Base-by-base conservation (phyloP, 2,329 filamentous ascomycete species). In the Pseudogymnoascus sp. region DNA sequence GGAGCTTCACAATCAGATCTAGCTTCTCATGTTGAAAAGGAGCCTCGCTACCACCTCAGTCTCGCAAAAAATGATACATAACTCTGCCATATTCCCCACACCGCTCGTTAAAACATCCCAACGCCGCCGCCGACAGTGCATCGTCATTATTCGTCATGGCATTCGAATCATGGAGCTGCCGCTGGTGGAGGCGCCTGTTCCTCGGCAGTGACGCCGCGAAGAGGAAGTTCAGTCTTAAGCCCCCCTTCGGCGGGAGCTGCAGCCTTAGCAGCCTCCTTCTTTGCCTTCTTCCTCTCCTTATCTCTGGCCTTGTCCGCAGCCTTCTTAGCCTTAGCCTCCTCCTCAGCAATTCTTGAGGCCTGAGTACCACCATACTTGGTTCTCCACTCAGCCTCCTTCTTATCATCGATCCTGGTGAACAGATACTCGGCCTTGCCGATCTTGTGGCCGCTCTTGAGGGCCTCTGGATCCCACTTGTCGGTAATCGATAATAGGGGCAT, bases 361-460 rank as follows among this genome's bases (percentile, higher is more conserved):
- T 87, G 84, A 19, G 82, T 84, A 6, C 87, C 87, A 60, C 87
- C 87, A 69, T 87, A 96, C 68, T 84, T 82, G 66, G 88, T 84
- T 64, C 88, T 86, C 92, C 92, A 96, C 74, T 93, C 89, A 61
- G 88, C 85, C 56, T 89, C 86, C 79, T 93, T 93, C 75, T 90
- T 87, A 9, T 88, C 81, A 67, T 92, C 89, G 71, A 96, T 96
- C 62, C 83, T 84, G n/a, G 84, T 84, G 77, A 96, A 96, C 33
- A 96, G 81, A 44, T 91, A 88, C 67, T 85, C 83, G 0, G 92
- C 86, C 72, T 88, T 88, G 68, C 91, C 90, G 67, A 97, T 88
- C 73, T 87, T 88, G 78, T 96, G 91, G 64, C 88, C 89, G 1
- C 88, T 82, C 70, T 85, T 81, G 68, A 95, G 78, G 2, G 80